Evolutionary conservation across 129 eudicot species (phyloP), one percentile per base, ranked within the genome.

Genomic region (Kitagawia praeruptora): DNA sequence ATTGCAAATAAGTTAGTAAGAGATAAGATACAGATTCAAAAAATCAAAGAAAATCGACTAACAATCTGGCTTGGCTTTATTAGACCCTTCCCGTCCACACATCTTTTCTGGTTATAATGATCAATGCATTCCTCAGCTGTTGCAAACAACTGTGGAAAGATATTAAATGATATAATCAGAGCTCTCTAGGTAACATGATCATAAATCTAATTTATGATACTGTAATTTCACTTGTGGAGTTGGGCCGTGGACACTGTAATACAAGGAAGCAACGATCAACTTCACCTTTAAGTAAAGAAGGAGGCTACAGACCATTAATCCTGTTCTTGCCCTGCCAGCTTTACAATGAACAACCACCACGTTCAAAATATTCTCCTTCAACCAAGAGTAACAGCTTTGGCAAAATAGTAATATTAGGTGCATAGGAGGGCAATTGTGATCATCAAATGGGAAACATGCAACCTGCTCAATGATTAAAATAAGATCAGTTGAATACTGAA

Each of bases 251-350:
- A 72, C 53, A n/a, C 69, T n/a, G 37, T 67, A 7, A 14, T 67
- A 66, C 69, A 48, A 40, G 46, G 6, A 61, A 61, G 10, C 53
- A 70, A 38, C 37, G 82, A 61, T 19, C 63, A 81, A 73, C 53
- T 78, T 87, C 75, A 90, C 99, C 91, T 95, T 95, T 75, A 95
- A 75, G 85, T 81, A 92, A 76, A 95, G 87, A 80, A 95, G 99
- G 78, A 95, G 96, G 80, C 97, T 89, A 76, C 94, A 92, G 64
- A 92, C 89, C 97, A 95, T 95, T 77, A 95, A 85, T 71, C 99
- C 99, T 10, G 99, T 95, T 85, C 99, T 92, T 80, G 96, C 99
- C 85, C 83, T 92, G 69, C 99, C 99, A 82, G 98, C 98, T 87
- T 91, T 94, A 80, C 98, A 94, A 86, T 94, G 97, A 80, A 94